Conservation (phyloP, 371 early-diverging fungal species). For the Mortierella sp. region DNA sequence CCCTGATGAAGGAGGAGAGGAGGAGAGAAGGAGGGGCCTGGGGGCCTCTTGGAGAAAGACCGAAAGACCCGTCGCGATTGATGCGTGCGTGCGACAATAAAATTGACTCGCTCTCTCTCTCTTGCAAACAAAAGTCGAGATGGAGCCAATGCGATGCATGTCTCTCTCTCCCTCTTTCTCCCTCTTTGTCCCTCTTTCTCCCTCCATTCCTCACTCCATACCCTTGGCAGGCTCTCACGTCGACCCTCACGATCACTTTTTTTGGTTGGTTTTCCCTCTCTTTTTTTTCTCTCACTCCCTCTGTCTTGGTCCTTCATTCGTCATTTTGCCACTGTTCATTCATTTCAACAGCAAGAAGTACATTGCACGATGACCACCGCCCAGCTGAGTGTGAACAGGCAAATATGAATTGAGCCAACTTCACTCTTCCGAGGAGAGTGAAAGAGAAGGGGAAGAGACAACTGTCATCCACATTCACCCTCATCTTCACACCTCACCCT, state of each 20-base stretch:
- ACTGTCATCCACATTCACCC: neutral
- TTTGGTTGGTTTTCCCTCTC: neutral
- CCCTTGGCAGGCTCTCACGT: neutral
- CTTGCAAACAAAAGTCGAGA: too few relatives aligned
- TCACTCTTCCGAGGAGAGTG: neutral
- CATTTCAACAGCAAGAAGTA: neutral
- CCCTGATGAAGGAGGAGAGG: conserved; percentile 2
- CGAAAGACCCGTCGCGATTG: too few relatives aligned
- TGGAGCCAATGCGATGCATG: too few relatives aligned
- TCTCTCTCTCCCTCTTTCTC: too few relatives aligned
- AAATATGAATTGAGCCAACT: neutral
- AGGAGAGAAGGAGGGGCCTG: neutral
- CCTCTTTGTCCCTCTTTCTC: too few relatives aligned
- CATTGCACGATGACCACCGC: neutral
- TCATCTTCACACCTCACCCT: neutral
- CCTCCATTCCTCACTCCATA: conserved; percentile 7
- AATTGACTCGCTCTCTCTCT: too few relatives aligned
- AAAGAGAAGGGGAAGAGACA: too few relatives aligned
- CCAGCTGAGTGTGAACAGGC: neutral
- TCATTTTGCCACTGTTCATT: neutral
- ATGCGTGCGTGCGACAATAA: too few relatives aligned
- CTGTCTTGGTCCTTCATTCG: neutral
- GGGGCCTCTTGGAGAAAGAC: too few relatives aligned
- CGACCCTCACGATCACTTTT: conserved; percentile 3
- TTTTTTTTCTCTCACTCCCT: too few relatives aligned